Conservation (phyloP, 1,284 basidiomycete species). For the Clitocybe nebularis region DNA sequence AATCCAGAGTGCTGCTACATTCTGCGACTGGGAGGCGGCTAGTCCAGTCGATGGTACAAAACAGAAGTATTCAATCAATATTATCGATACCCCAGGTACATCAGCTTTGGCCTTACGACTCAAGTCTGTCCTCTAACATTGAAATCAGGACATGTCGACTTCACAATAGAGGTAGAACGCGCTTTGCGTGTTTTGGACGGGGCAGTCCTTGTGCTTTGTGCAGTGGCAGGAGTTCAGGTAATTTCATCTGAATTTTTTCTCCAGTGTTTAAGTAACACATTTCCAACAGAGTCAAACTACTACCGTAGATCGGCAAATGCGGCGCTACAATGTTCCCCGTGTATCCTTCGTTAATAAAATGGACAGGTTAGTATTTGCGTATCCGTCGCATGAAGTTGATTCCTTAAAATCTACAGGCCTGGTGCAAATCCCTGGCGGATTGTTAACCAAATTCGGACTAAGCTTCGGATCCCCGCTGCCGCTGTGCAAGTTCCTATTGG, state of each 20-base stretch:
- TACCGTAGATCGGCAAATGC: constrained; percentile 98
- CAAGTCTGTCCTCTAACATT: neutral
- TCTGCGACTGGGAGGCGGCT: constrained; percentile 91
- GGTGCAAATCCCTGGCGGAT: constrained; percentile 98
- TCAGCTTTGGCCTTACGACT: neutral
- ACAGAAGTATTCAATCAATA: constrained; percentile 92
- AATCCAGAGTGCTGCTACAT: constrained; percentile 98
- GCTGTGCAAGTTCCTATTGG: constrained; percentile 98
- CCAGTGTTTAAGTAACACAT: constrained; percentile 4
- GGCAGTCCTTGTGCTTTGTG: constrained; percentile 94
- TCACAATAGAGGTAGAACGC: constrained; percentile 98
- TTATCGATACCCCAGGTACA: constrained; percentile 95
- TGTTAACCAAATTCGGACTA: constrained; percentile 87
- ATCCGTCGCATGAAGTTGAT: neutral
- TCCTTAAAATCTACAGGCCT: constrained; percentile 48
- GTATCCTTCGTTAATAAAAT: constrained; percentile 99
- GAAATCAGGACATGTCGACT: constrained; percentile 98
- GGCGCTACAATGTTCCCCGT: constrained; percentile 92
- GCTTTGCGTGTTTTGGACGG: constrained; percentile 96
- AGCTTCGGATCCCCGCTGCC: constrained; percentile 90
- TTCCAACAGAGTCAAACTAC: constrained; percentile 88
- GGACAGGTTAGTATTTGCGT: constrained; percentile 64
- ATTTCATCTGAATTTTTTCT: constrained; percentile 18
- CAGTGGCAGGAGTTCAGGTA: constrained; percentile 93
- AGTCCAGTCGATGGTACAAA: constrained; percentile 61